These are phyloP conservation scores for Ploettnerulaceae sp. DNA, from an alignment of 2,329 filamentous ascomycete species.

Conservation along the genomic window DNA sequence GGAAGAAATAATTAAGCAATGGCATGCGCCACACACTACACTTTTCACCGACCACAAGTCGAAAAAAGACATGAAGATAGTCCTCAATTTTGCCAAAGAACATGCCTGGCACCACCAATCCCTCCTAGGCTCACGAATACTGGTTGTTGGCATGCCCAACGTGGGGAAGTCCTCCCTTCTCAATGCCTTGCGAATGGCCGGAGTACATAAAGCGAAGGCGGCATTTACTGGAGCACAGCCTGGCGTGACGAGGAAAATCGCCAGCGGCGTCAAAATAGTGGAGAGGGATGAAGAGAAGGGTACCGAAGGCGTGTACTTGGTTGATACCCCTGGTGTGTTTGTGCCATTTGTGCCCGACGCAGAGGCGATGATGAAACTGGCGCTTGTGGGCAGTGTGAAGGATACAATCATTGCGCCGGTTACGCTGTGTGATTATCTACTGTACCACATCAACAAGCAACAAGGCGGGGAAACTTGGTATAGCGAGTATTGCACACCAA, in stretches of 20 bases:
- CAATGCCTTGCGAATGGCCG: constrained; percentile 71
- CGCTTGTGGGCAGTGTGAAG: constrained; percentile 84
- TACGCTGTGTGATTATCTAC: constrained; percentile 82
- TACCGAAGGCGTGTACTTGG: constrained; percentile 59
- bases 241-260: constrained; percentile 82
- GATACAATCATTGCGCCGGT: constrained; percentile 75
- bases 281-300: constrained; percentile 44
- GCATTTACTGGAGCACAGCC: constrained; percentile 81
- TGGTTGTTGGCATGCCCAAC: constrained; percentile 97
- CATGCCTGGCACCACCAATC: constrained; percentile 48
- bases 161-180: constrained; percentile 94
- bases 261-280: constrained; percentile 75
- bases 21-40: constrained; percentile 47
- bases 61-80: constrained; percentile 38
- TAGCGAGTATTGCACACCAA: constrained; percentile 58
- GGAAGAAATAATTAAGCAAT: constrained; percentile 47
- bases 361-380: constrained; percentile 91
- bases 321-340: constrained; percentile 94
- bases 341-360: constrained; percentile 83
- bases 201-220: constrained; percentile 62
- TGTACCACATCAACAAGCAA: constrained; percentile 70
- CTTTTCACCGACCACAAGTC: constrained; percentile 49
- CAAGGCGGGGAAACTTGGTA: constrained; percentile 25
- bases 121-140: constrained; percentile 75
- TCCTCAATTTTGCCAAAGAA: constrained; percentile 46